Evolutionary conservation across 2,329 filamentous ascomycete genomes (phyloP).

Genomic region (Helotiales sp.): DNA sequence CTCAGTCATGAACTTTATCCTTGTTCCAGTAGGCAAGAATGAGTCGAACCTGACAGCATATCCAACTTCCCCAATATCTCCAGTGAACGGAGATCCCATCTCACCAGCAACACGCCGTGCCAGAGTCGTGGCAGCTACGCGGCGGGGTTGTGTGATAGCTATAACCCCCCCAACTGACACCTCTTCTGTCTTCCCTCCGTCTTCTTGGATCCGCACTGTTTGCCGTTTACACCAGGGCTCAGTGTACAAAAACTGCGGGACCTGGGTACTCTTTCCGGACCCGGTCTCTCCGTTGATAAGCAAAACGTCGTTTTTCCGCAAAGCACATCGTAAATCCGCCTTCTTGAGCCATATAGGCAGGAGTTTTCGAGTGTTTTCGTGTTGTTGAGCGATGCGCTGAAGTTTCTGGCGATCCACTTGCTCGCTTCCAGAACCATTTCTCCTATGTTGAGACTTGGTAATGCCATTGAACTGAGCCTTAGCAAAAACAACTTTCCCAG

Average conservation of each 20-base stretch:
- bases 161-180: constrained; percentile 76
- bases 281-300: constrained; percentile 93
- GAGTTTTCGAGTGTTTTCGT: constrained; percentile 36
- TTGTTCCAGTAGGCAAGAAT: constrained; percentile 77
- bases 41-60: constrained; percentile 97
- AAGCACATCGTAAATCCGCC: constrained; percentile 36
- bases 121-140: constrained; percentile 91
- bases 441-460: neutral
- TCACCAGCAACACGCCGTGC: constrained; percentile 88
- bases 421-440: constrained; percentile 7
- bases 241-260: constrained; percentile 83
- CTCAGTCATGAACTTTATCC: constrained; percentile 93
- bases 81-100: constrained; percentile 69
- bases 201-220: constrained; percentile 53
- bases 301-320: constrained; percentile 65
- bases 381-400: constrained; percentile 28
- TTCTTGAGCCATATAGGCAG: constrained; percentile 42
- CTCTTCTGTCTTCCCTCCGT: constrained; percentile 47
- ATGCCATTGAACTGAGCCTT: neutral
- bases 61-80: constrained; percentile 67
- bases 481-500: neutral
- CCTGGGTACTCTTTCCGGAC: constrained; percentile 95
- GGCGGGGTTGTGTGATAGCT: constrained; percentile 90
- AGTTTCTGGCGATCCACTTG: constrained; percentile 25
- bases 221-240: constrained; percentile 78